Base-by-base conservation (phyloP, 345 rosid genomes). In the Psidium guajava region DNA sequence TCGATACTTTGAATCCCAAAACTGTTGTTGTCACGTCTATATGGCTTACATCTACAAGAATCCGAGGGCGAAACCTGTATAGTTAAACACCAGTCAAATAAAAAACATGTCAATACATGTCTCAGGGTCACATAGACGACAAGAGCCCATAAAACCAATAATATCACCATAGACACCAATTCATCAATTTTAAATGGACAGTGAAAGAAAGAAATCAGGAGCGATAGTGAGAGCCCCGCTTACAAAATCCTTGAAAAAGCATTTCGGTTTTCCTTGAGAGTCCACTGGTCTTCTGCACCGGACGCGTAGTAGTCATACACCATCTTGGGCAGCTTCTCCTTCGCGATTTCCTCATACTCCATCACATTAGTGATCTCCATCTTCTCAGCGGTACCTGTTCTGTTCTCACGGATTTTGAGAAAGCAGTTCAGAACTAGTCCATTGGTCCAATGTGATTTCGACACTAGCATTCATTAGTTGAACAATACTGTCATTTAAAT, bases 281-380 rank as follows among this genome's bases (percentile, higher is more conserved):
- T 95, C 99, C 98, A 97, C 84, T 97, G 95, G 89, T 97, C 99
- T 87, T 97, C 99, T 22, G 99, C 97, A 84, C 99, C 98, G 11
- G 98, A 95, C 36, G 98, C 95, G 87, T 93, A 95, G 87, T 97
- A 97, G 91, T 97, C 98, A 87, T 89, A 97, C 57, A 94, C 92
- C 98, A 97, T 96, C 93, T 97, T 95, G 21, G 99, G 98, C 88
- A 97, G 55, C 84, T 95, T 97, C 92, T 91, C 87, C 91, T 92
- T 97, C 14, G 99, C 99, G 83, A 97, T 93, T 87, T 91, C 93
- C 85, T 97, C 92, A 86, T 92, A 97, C 89, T 96, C 99, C 89
- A 88, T 89, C 53, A 95, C 99, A 88, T 97, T 97, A 15, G 99
- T 95, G 84, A 97, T 92, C 94, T 95, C 96, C 94, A 90, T 93